Conservation (phyloP, 2,329 filamentous ascomycete genomes). For the Herpotrichia juniperi region DNA sequence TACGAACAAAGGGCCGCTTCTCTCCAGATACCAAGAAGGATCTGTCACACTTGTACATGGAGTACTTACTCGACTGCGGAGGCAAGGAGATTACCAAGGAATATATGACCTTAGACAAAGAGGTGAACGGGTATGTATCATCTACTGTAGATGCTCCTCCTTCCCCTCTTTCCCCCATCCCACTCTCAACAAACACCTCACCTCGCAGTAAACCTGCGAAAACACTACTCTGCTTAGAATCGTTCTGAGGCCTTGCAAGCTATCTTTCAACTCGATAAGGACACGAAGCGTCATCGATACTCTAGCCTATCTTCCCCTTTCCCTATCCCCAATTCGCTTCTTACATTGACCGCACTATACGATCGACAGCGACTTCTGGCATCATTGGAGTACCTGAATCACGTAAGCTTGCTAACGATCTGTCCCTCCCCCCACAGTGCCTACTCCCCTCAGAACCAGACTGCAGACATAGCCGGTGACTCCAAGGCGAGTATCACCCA, state of each 20-base stretch:
- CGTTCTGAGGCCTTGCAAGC: neutral
- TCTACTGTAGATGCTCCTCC: slow-evolving; percentile 30
- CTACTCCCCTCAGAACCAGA: slow-evolving; percentile 49
- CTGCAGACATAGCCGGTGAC: slow-evolving; percentile 49
- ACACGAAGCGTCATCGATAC: neutral
- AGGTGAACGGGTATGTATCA: slow-evolving; percentile 74
- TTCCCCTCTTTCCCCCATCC: slow-evolving; percentile 24
- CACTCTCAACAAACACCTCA: slow-evolving; percentile 39
- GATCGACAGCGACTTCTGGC: neutral
- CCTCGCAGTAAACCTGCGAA: slow-evolving; percentile 39
- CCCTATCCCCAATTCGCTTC: neutral
- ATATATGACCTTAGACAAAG: slow-evolving; percentile 80
- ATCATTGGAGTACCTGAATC: slow-evolving; percentile 1
- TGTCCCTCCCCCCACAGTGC: slow-evolving; percentile 37
- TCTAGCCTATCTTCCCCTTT: neutral
- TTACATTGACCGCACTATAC: neutral
- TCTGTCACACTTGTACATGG: slow-evolving; percentile 78
- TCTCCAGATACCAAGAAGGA: slow-evolving; percentile 72
- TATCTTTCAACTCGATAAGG: neutral
- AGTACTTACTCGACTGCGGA: slow-evolving; percentile 82
- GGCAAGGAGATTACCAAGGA: slow-evolving; percentile 84
- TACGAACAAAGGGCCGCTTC: slow-evolving; percentile 75
- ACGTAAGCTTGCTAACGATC: slow-evolving; percentile 11
- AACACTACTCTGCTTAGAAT: slow-evolving; percentile 2
- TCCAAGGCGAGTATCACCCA: no score